phyloP scores from a whole-genome alignment of 192 early-diverging fungal genomes.

The Dissophora ornata region DNA sequence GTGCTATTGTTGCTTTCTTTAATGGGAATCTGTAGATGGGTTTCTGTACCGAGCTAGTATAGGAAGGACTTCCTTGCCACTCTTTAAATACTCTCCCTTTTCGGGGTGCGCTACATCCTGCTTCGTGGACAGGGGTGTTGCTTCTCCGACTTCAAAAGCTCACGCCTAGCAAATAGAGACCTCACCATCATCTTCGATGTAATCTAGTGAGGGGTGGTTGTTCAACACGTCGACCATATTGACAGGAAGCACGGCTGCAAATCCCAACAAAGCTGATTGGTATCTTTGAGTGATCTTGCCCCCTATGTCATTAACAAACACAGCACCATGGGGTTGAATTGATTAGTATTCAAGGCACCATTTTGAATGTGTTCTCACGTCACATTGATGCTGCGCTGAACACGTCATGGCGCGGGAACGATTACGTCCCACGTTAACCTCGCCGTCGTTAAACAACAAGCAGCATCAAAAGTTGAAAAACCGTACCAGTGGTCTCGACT shows the following conservation, averaged over 20 bases:
- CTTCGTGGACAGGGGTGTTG: background rate
- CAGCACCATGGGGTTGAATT: background rate
- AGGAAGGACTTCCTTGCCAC: no score
- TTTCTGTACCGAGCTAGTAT: no score
- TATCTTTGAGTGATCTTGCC: slow-evolving; percentile 61
- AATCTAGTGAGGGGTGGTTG: slow-evolving; percentile 56
- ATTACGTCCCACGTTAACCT: no score
- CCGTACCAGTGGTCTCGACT: slow-evolving; percentile 20
- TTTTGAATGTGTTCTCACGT: slow-evolving; percentile 2
- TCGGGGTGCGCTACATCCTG: no score
- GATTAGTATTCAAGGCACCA: no score
- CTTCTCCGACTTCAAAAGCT: no score
- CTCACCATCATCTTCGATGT: slow-evolving; percentile 71
- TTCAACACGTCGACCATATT: slow-evolving; percentile 54
- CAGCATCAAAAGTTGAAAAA: no score
- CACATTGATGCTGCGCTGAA: background rate
- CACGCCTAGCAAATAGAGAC: slow-evolving; percentile 60
- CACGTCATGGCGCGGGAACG: no score
- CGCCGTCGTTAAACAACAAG: no score
- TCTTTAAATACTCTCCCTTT: no score
- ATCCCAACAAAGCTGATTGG: slow-evolving; percentile 63
- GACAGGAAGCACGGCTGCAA: slow-evolving; percentile 73
- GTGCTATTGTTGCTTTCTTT: no score
- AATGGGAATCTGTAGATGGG: no score
- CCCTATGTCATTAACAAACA: slow-evolving; percentile 12